Evolutionary conservation across 495 filamentous ascomycete genomes (phyloP).

Genomic region (Penicillium ochrochloron): DNA sequence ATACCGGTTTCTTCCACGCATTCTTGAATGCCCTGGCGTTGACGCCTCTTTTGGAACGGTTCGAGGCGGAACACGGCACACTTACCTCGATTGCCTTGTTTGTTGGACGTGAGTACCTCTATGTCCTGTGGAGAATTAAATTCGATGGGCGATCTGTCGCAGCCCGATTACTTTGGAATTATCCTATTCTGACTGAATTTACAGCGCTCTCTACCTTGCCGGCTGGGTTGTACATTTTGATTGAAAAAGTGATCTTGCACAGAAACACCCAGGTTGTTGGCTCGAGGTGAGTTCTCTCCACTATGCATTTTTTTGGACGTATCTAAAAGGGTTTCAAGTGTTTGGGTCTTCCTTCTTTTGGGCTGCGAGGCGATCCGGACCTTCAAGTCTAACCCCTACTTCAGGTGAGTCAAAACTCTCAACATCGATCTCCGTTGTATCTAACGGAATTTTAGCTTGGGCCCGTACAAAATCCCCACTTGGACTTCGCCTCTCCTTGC

Average conservation of each 20-base stretch:
- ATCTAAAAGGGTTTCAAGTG: slow-evolving; percentile 50
- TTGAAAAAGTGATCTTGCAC: slow-evolving; percentile 69
- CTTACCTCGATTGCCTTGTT: slow-evolving; percentile 81
- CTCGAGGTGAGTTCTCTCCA: slow-evolving; percentile 66
- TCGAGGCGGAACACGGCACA: slow-evolving; percentile 94
- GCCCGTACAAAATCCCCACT: slow-evolving; percentile 79
- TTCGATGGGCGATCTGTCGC: not conserved
- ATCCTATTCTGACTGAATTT: not conserved
- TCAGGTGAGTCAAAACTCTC: slow-evolving; percentile 50
- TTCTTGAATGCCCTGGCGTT: slow-evolving; percentile 79
- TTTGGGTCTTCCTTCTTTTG: slow-evolving; percentile 90
- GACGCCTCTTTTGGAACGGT: slow-evolving; percentile 84
- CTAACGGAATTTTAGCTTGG: slow-evolving; percentile 41
- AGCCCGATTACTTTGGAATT: not conserved
- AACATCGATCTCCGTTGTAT: not conserved
- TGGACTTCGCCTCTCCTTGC: slow-evolving; percentile 85
- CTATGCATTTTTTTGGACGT: not conserved
- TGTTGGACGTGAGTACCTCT: slow-evolving; percentile 76
- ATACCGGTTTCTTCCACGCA: slow-evolving; percentile 77
- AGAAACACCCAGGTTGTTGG: slow-evolving; percentile 75
- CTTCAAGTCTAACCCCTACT: slow-evolving; percentile 72
- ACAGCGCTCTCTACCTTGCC: slow-evolving; percentile 81
- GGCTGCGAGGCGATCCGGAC: slow-evolving; percentile 83
- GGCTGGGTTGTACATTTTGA: slow-evolving; percentile 68
- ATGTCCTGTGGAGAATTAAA: not conserved